phyloP scores from a whole-genome alignment of 2,329 filamentous ascomycete genomes.

The Phyllosticta citriasiana region DNA sequence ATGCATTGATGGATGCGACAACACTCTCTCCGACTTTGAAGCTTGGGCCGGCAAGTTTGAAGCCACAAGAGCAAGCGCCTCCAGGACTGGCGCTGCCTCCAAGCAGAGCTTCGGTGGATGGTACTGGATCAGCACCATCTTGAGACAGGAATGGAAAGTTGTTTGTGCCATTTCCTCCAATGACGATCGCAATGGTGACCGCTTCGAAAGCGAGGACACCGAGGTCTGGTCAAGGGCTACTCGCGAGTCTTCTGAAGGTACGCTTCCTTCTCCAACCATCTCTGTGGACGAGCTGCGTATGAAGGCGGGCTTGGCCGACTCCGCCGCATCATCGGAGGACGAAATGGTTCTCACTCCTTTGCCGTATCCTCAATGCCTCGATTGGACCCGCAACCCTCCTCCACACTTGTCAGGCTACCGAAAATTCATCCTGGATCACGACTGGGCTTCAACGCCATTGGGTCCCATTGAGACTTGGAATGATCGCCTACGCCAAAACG shows the following conservation, averaged over 20 bases:
- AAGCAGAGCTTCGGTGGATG: background rate
- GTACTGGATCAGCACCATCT: conserved; percentile 3
- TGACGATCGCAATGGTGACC: background rate
- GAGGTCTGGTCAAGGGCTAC: background rate
- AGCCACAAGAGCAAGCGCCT: background rate
- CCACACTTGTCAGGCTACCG: background rate
- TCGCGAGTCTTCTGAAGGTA: background rate
- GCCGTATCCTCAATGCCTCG: background rate
- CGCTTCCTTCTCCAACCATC: background rate
- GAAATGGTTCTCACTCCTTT: background rate
- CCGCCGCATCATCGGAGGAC: background rate
- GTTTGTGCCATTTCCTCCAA: background rate
- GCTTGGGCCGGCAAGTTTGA: background rate
- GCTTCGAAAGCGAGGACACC: background rate
- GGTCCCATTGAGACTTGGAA: conserved; percentile 64
- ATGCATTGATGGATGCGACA: background rate
- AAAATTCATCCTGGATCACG: conserved; percentile 17
- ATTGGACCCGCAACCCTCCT: conserved; percentile 1
- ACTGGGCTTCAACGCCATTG: conserved; percentile 62
- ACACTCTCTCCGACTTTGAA: background rate
- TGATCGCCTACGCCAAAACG: conserved; percentile 59
- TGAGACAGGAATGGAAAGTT: background rate
- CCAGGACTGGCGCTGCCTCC: background rate
- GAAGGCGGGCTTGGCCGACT: background rate
- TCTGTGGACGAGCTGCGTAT: background rate